A percentile compares a stretch with the other conserved stretches of the same genome.
Conservation (phyloP, 768 basidiomycete species). For the Lanmaoa pseudosensibilis region DNA sequence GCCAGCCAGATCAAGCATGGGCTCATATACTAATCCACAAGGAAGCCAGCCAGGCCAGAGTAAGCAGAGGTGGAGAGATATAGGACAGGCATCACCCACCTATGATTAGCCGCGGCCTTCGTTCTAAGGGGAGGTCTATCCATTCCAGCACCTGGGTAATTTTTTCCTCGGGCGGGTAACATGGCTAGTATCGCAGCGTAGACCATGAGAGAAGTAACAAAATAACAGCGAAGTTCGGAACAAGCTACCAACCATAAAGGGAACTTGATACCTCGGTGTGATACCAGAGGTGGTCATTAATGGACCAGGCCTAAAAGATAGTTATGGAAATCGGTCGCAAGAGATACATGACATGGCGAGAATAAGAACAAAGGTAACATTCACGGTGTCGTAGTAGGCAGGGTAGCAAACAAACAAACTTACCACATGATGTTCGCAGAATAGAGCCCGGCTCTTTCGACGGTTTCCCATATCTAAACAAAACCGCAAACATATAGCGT, state of each 20-base stretch:
- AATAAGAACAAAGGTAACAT: neutral
- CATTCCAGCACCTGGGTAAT: constrained; percentile 70
- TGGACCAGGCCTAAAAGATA: constrained; percentile 16
- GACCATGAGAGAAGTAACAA: neutral
- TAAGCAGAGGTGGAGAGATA: neutral
- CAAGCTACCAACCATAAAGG: constrained; percentile 14
- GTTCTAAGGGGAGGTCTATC: constrained; percentile 63
- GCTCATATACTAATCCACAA: constrained; percentile 61
- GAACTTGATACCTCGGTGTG: constrained; percentile 12
- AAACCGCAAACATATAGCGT: neutral
- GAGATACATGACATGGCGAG: neutral
- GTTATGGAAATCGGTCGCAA: neutral
- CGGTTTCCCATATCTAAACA: constrained; percentile 85
- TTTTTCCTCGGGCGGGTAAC: constrained; percentile 43
- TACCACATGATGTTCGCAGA: constrained; percentile 91
- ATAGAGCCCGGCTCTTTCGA: constrained; percentile 63
- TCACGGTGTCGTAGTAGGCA: neutral
- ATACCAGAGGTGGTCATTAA: constrained; percentile 10
- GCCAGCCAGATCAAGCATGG: constrained; percentile 82
- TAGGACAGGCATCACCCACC: constrained; percentile 38
- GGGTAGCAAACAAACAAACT: constrained; percentile 22
- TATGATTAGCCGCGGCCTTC: constrained; percentile 72
- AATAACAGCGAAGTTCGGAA: neutral
- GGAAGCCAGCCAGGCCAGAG: neutral
- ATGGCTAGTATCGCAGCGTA: neutral